Percentiles rank a stretch among this genome's conserved stretches.
Evolutionary conservation across 1,139 yeast species (phyloP).

Genomic region (Arxiozyma bovina): DNA sequence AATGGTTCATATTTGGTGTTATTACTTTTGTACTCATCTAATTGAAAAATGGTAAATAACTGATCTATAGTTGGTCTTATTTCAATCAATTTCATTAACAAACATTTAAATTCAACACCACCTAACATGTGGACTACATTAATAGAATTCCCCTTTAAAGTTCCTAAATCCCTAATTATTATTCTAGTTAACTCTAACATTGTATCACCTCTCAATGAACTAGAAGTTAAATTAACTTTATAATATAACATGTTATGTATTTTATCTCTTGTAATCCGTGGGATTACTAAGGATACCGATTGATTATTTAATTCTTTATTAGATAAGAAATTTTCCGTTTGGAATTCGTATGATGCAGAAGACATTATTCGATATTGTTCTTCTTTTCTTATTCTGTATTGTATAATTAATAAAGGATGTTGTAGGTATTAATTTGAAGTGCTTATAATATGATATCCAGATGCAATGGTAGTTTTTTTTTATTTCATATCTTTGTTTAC

Average conservation of each 20-base stretch:
- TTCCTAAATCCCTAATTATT: conserved; percentile 24
- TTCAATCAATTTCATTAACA: conserved; percentile 28
- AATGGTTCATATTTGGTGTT: conserved; percentile 7
- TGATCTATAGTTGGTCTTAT: conserved; percentile 28
- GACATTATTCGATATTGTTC: background rate
- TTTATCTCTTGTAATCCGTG: conserved; percentile 26
- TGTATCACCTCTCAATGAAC: conserved; percentile 26
- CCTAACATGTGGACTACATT: conserved; percentile 21
- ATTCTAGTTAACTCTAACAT: conserved; percentile 17
- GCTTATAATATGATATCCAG: no score
- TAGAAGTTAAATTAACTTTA: conserved; percentile 20
- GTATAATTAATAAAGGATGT: background rate
- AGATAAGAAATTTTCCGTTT: conserved; percentile 25
- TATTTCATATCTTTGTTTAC: no score
- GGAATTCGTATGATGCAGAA: conserved; percentile 17
- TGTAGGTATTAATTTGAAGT: no score
- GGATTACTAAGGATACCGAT: conserved; percentile 30
- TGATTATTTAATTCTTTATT: conserved; percentile 27
- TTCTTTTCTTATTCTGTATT: background rate
- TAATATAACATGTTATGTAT: conserved; percentile 28
- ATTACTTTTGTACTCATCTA: background rate
- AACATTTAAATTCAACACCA: conserved; percentile 28
- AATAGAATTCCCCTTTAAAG: conserved; percentile 13
- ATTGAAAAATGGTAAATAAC: conserved; percentile 13
- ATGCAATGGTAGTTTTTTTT: no score